Evolutionary conservation across 345 rosid species (phyloP), one percentile per base, ranked within the genome.

Genomic region (Conringia planisiliqua): DNA sequence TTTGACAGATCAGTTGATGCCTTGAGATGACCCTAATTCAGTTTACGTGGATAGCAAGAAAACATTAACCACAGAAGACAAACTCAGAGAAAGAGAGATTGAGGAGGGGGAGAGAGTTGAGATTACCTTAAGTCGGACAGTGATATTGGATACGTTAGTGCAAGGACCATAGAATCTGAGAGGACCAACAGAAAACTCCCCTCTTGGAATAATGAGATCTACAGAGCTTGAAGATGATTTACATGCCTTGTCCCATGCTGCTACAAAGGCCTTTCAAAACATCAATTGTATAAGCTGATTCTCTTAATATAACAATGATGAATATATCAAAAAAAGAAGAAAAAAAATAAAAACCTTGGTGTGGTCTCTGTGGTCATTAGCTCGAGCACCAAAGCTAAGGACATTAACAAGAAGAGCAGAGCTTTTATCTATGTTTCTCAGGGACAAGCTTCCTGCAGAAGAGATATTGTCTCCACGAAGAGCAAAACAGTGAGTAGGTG

Each of bases 171-270:
- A 27, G 48, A 90, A 52, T 14, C 2, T 35, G 22, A 81, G 66
- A 18, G 47, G 39, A 12, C 79, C 60, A 47, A 84, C 64, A 11
- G 0, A 18, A 61, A 69, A 85, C 2, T 73, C 68, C 38, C 89
- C 92, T 38, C 40, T 62, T 0, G 91, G 93, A 43, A 88, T 82
- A 46, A 75, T 0, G 18, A 88, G 24, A 56, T 52, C 66, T 46
- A 80, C 76, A 16, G 82, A 72, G 35, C 48, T 68, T n/a, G 81
- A 33, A 3, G 86, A 71, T 10, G 67, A 79, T 64, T 70, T 77
- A 47, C 93, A 90, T 0, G 93, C 90, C 12, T 72, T 84, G 9
- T 63, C 82, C 59, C 93, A 88, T 1, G 93, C 91, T 52, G 82
- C 87, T 35, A 44, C 72, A 81, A 83, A 89, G 13, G 89, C 92